phyloP scores from a whole-genome alignment of 148 eudicot species.

The Rhododendron vialii region DNA sequence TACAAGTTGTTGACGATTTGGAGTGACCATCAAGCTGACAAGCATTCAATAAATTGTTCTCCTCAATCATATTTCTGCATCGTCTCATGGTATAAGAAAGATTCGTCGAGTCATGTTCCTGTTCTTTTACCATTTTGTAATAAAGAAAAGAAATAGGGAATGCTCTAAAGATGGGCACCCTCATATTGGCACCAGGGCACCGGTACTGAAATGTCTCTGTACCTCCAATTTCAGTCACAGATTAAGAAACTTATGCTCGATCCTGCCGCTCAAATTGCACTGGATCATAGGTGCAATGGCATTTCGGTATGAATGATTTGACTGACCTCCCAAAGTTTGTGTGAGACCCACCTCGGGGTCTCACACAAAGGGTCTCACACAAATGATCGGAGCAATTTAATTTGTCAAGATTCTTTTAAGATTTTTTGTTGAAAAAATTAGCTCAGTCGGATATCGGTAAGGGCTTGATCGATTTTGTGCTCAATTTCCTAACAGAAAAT shows the following conservation, averaged over 20 bases:
- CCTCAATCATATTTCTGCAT: background rate
- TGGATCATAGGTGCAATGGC: background rate
- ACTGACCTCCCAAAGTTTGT: background rate
- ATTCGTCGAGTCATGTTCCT: background rate
- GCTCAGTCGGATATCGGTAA: background rate
- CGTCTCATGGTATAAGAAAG: background rate
- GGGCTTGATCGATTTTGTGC: background rate
- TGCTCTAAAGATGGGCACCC: too few species aligned
- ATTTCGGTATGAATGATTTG: background rate
- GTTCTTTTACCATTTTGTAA: background rate
- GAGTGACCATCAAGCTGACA: background rate
- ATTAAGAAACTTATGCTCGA: background rate
- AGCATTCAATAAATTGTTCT: background rate
- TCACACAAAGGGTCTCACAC: background rate
- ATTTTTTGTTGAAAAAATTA: too few species aligned
- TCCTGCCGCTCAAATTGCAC: background rate
- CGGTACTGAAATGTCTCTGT: too few species aligned
- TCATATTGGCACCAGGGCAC: too few species aligned
- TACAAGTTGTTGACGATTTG: background rate
- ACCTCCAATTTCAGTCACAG: background rate
- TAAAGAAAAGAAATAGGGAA: background rate
- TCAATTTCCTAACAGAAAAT: too few species aligned
- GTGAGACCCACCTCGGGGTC: background rate
- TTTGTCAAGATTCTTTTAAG: background rate
- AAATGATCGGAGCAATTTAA: background rate